phyloP scores from a whole-genome alignment of 148 eudicot species.

The Euryodendron excelsum region DNA sequence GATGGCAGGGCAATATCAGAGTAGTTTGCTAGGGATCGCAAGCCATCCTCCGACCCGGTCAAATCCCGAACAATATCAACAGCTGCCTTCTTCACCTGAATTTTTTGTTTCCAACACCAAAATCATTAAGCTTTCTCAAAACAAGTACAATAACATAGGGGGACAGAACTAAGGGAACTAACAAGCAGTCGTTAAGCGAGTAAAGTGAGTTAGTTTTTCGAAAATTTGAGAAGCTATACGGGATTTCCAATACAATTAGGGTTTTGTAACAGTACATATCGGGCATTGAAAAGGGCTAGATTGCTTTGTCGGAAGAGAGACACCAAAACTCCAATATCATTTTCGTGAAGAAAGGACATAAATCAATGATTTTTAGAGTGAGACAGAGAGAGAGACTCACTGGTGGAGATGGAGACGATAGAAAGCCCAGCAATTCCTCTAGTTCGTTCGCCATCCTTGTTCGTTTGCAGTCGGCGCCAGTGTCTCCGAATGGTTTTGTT shows the following conservation, averaged over 20 bases:
- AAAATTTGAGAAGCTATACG: not conserved
- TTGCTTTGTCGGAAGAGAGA: not conserved
- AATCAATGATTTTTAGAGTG: not conserved
- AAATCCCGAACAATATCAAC: slow-evolving; percentile 84
- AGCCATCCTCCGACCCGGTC: slow-evolving; percentile 89
- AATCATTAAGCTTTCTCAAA: not conserved
- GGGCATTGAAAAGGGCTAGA: not conserved
- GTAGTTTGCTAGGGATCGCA: slow-evolving; percentile 59
- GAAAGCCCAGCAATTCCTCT: slow-evolving; percentile 80
- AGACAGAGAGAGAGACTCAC: slow-evolving; percentile 34
- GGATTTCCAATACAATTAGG: not conserved
- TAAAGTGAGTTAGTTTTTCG: not conserved
- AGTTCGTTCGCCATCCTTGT: slow-evolving; percentile 78
- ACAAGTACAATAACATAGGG: not conserved
- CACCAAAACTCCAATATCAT: not conserved
- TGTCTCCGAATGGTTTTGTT: not conserved
- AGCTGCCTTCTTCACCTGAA: slow-evolving; percentile 82
- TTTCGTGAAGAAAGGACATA: not conserved
- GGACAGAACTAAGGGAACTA: not conserved
- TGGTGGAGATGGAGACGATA: slow-evolving; percentile 81
- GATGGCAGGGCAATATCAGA: slow-evolving; percentile 51
- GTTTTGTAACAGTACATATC: not conserved
- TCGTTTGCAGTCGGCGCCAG: slow-evolving; percentile 6
- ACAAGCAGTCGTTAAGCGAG: not conserved
- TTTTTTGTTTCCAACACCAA: slow-evolving; percentile 1